Evolutionary conservation across 1,139 yeast species (phyloP).

Genomic region (Suhomyces maxii): DNA sequence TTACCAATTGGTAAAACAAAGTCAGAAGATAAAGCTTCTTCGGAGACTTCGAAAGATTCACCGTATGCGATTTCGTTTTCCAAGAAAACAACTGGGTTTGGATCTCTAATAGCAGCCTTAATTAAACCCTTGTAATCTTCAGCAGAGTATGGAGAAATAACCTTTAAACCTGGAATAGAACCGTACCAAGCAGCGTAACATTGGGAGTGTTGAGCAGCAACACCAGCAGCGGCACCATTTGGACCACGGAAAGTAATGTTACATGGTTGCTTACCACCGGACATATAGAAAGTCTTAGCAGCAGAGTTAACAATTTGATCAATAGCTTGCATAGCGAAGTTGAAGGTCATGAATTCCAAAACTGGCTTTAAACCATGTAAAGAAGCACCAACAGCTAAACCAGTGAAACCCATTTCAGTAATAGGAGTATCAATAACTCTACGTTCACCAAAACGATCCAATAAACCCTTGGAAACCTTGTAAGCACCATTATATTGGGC

Average conservation of each 20-base stretch:
- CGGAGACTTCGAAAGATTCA: conserved; percentile 85
- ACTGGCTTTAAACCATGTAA: conserved; percentile 96
- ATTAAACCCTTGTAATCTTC: conserved; percentile 95
- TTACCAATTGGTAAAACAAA: conserved; percentile 90
- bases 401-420: conserved; percentile 99
- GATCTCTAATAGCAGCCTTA: conserved; percentile 97
- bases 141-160: conserved; percentile 90
- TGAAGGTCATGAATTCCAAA: conserved; percentile 98
- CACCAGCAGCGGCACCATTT: conserved; percentile 99
- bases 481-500: conserved; percentile 99
- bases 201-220: conserved; percentile 98
- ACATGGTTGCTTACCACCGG: conserved; percentile 98
- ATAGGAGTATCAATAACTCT: conserved; percentile 97
- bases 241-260: conserved; percentile 98
- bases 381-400: conserved; percentile 96
- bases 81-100: conserved; percentile 93
- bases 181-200: conserved; percentile 98
- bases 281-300: conserved; percentile 98
- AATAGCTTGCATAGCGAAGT: conserved; percentile 99
- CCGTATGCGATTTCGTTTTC: conserved; percentile 96
- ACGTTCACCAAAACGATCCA: conserved; percentile 96
- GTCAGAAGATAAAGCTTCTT: conserved; percentile 86
- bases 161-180: conserved; percentile 96
- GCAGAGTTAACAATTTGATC: conserved; percentile 98
- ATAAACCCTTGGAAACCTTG: conserved; percentile 91